These are phyloP conservation scores for Fusarium brevicatenulatum DNA, from an alignment of 2,329 filamentous ascomycete species.

Conservation along the genomic window DNA sequence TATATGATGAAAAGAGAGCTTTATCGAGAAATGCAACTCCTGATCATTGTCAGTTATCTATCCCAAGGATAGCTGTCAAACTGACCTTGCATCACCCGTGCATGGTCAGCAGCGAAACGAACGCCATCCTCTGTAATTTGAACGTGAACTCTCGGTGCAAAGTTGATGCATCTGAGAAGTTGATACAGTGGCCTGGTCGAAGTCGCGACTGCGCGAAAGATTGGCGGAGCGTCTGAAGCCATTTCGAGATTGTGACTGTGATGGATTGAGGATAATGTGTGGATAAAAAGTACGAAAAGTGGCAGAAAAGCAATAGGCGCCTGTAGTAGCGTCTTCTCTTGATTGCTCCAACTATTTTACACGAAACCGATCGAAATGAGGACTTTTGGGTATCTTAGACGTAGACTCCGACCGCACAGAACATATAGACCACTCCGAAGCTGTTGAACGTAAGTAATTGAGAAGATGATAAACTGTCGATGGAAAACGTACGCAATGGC, in stretches of 20 bases:
- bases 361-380: slow-evolving; percentile 46
- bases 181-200: slow-evolving; percentile 80
- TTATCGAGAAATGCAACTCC: slow-evolving; percentile 82
- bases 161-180: slow-evolving; percentile 67
- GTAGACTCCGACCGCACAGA: slow-evolving; percentile 98
- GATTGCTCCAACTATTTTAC: slow-evolving; percentile 52
- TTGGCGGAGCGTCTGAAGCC: slow-evolving; percentile 54
- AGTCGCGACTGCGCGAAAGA: slow-evolving; percentile 80
- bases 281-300: slow-evolving; percentile 33
- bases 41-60: slow-evolving; percentile 28
- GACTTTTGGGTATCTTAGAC: slow-evolving; percentile 72
- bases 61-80: background rate
- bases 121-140: slow-evolving; percentile 88
- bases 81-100: slow-evolving; percentile 89
- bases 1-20: slow-evolving; percentile 87
- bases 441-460: slow-evolving; percentile 58
- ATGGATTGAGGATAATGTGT: slow-evolving; percentile 8
- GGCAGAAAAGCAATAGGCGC: slow-evolving; percentile 43
- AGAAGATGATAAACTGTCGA: background rate
- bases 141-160: slow-evolving; percentile 67
- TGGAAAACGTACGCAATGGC: slow-evolving; percentile 80
- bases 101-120: slow-evolving; percentile 87
- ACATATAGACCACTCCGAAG: slow-evolving; percentile 96
- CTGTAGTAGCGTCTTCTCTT: slow-evolving; percentile 47
- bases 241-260: slow-evolving; percentile 33